Conservation (phyloP, 2,329 filamentous ascomycete species). For the Pseudocercospora pini-densiflorae region DNA sequence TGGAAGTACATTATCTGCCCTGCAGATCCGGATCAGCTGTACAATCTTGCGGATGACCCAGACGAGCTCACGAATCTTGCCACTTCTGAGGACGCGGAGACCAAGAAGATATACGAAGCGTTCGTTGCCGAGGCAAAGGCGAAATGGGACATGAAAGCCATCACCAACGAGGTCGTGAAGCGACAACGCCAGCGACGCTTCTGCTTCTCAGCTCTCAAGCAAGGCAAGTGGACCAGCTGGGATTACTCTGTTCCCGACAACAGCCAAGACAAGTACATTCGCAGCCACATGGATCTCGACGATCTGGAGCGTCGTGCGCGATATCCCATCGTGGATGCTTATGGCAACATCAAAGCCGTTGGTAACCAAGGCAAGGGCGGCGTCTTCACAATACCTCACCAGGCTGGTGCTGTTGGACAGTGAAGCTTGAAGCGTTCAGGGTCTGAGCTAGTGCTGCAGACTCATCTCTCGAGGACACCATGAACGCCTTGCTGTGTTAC, state of each 20-base stretch:
- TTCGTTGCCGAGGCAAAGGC: constrained; percentile 75
- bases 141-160: constrained; percentile 80
- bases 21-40: constrained; percentile 82
- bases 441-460: neutral
- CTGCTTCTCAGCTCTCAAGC: constrained; percentile 77
- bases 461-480: neutral
- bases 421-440: constrained; percentile 18
- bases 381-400: constrained; percentile 33
- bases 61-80: constrained; percentile 76
- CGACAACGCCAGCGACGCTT: constrained; percentile 80
- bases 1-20: constrained; percentile 94
- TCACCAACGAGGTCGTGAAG: constrained; percentile 73
- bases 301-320: constrained; percentile 77
- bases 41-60: constrained; percentile 76
- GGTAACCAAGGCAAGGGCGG: constrained; percentile 31
- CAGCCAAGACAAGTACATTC: constrained; percentile 72
- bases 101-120: constrained; percentile 53
- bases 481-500: neutral
- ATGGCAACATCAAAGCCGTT: constrained; percentile 42
- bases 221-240: constrained; percentile 80
- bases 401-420: constrained; percentile 42
- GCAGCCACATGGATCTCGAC: constrained; percentile 79
- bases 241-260: constrained; percentile 79
- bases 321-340: constrained; percentile 63
- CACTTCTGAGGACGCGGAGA: constrained; percentile 44